A percentile compares a stretch with the other conserved stretches of the same genome.
Evolutionary conservation across 1,284 basidiomycete species (phyloP).

Genomic region (Macrocystidia cucumis): DNA sequence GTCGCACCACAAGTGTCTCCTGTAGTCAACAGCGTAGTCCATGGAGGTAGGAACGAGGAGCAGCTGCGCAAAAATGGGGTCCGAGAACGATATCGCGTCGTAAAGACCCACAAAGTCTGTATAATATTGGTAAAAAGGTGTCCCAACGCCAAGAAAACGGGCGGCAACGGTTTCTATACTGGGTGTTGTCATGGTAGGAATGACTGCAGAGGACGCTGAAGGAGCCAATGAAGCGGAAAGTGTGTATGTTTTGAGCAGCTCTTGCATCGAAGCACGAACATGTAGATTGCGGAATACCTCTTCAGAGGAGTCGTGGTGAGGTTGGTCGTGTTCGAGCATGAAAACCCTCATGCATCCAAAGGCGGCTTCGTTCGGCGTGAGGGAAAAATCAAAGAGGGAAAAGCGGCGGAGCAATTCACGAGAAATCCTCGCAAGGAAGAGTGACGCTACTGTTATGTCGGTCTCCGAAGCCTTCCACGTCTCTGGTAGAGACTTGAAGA

Average conservation of each 20-base stretch:
- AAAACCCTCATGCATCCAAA: constrained; percentile 90
- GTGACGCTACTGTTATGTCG: constrained; percentile 65
- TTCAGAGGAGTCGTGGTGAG: constrained; percentile 40
- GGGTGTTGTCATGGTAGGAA: constrained; percentile 12
- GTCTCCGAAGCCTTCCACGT: constrained; percentile 80
- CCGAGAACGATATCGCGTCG: constrained; percentile 85
- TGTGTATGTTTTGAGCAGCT: constrained; percentile 51
- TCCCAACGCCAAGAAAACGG: constrained; percentile 56
- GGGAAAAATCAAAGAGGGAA: constrained; percentile 29
- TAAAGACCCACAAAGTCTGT: constrained; percentile 88
- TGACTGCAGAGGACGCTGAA: constrained; percentile 11
- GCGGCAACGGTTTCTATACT: constrained; percentile 54
- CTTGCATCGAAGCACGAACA: constrained; percentile 53
- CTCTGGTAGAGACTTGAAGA: constrained; percentile 61
- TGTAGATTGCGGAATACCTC: constrained; percentile 67
- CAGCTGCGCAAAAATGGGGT: constrained; percentile 69
- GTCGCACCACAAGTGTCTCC: constrained; percentile 81
- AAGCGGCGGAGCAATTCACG: constrained; percentile 34
- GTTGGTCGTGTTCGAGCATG: constrained; percentile 83
- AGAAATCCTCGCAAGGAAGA: constrained; percentile 46
- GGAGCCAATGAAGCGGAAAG: constrained; percentile 17
- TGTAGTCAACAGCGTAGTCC: constrained; percentile 79
- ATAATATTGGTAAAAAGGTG: constrained; percentile 92
- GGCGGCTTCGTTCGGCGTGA: constrained; percentile 48
- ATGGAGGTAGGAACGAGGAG: constrained; percentile 75